Evolutionary conservation across 768 basidiomycete species (phyloP), one percentile per base, ranked within the genome.

Genomic region (Kwoniella sp.): DNA sequence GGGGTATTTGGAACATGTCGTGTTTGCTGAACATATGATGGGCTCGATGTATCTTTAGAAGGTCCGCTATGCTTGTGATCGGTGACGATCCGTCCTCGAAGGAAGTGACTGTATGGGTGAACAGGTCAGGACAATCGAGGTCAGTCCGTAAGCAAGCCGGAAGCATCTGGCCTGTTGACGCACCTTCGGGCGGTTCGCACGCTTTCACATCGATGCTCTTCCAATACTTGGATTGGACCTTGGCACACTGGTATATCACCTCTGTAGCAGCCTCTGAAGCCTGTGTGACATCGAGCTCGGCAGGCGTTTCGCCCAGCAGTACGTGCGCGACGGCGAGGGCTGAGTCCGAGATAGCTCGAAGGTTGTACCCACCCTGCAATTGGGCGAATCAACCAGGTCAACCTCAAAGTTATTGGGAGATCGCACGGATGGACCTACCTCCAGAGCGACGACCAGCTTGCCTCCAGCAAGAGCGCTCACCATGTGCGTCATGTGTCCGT

Each of bases 401-500:
- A 53, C 37, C 31, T 25, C 22, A 22, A 11, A 13, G 9, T 17
- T 17, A 20, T 45, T 20, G 41, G 3, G 41, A 20, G 20, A 11
- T 7, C 23, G 38, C 37, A n/a, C 13, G 37, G 29, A 37, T 8
- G 3, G 37, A 63, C 83, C 54, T 62, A 95, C 95, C 86, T 99
- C 96, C 47, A 99, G 86, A 1, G 93, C 94, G 30, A 95, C 92
- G 12, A 95, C 91, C 17, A 99, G 73, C 73, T 88, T 90, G 2
- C 96, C 96, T 8, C 87, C 86, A 25, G 95, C 95, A 20, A 99
- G 84, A 23, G 89, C 87, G 45, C 88, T 86, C 9, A 99, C 84
- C 92, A 99, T 95, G 75, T 97, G 91, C 5, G 96, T 96, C 94
- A 99, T 98, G 73, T 98, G 96, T 0, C 93, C 93, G 79, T 93